These are phyloP conservation scores for Microcyclosporella mali DNA, from an alignment of 2,329 filamentous ascomycete species.

Conservation along the genomic window DNA sequence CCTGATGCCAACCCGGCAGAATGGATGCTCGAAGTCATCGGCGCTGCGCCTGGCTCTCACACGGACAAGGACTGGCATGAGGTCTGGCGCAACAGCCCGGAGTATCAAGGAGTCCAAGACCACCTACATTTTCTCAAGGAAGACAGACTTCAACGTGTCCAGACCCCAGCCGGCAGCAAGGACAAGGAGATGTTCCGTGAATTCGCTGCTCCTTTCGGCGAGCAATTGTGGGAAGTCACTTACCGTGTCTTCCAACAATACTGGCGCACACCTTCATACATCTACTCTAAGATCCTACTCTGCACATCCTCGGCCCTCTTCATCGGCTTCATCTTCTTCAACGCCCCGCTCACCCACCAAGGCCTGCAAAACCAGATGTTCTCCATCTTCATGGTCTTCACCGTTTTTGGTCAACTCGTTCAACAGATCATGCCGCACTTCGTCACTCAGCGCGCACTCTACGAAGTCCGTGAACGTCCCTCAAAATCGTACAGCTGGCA, in stretches of 20 bases:
- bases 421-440: constrained; percentile 84
- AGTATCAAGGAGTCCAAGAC: constrained; percentile 39
- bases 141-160: constrained; percentile 31
- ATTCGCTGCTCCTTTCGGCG: constrained; percentile 68
- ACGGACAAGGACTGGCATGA: constrained; percentile 48
- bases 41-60: constrained; percentile 45
- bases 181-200: constrained; percentile 61
- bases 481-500: constrained; percentile 82
- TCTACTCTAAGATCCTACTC: constrained; percentile 72
- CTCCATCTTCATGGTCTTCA: constrained; percentile 73
- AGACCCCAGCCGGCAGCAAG: constrained; percentile 35
- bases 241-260: constrained; percentile 81
- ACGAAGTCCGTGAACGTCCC: constrained; percentile 78
- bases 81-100: constrained; percentile 44
- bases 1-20: constrained; percentile 71
- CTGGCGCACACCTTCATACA: constrained; percentile 84
- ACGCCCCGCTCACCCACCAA: constrained; percentile 58
- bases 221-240: constrained; percentile 62
- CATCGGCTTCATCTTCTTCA: constrained; percentile 70
- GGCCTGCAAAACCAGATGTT: constrained; percentile 85
- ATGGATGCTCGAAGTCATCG: constrained; percentile 63
- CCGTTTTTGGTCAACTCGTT: constrained; percentile 71
- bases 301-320: constrained; percentile 64
- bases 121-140: constrained; percentile 43
- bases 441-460: constrained; percentile 71